Evolutionary conservation across 2,329 filamentous ascomycete genomes (phyloP).

Genomic region (Bimuria novae-zelandiae): DNA sequence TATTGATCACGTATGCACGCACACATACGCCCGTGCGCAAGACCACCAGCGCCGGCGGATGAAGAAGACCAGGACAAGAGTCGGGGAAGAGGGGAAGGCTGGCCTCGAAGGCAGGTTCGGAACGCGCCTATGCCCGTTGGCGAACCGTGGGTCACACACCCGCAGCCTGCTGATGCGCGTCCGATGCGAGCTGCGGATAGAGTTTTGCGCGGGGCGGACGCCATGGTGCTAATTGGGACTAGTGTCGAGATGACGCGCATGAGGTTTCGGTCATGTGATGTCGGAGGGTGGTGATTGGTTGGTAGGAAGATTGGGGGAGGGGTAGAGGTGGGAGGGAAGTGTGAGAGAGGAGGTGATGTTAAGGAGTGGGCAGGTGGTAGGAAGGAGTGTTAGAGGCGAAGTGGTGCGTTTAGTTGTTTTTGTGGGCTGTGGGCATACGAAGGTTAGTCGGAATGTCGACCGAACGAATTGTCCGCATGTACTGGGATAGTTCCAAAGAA

Average conservation of each 20-base stretch:
- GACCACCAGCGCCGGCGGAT: neutral
- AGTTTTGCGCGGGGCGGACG: slow-evolving; percentile 6
- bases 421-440: no score
- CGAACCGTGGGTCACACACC: neutral
- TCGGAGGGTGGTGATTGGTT: slow-evolving; percentile 7
- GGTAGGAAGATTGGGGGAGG: neutral
- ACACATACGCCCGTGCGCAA: neutral
- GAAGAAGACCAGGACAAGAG: neutral
- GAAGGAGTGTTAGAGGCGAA: no score
- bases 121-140: neutral
- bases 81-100: neutral
- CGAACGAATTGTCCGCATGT: no score
- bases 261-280: slow-evolving; percentile 20
- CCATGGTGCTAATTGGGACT: slow-evolving; percentile 4
- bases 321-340: neutral
- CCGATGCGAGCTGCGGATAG: slow-evolving; percentile 2
- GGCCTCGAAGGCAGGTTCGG: neutral
- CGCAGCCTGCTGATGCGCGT: neutral
- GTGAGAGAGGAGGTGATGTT: neutral
- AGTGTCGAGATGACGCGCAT: slow-evolving; percentile 20
- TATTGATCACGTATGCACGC: neutral
- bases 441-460: no score
- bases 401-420: no score
- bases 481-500: no score
- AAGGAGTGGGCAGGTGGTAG: no score